phyloP scores from a whole-genome alignment of 2,329 filamentous ascomycete species.

The Beauveria brongniartii region DNA sequence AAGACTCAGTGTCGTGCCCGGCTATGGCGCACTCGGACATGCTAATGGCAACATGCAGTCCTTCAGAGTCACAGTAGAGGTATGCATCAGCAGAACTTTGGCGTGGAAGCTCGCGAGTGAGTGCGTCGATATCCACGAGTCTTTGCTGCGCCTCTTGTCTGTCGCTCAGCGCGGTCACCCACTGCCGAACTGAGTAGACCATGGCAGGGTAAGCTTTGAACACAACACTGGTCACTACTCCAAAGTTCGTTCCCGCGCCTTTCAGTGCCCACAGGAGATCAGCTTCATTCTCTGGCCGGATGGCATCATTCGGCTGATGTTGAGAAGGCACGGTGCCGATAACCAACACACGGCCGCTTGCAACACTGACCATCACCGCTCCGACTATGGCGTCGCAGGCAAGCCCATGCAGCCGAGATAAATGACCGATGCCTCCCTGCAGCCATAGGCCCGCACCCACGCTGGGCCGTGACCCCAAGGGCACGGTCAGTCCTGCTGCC shows the following conservation, averaged over 20 bases:
- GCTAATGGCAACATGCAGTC: slow-evolving; percentile 24
- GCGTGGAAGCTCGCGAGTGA: slow-evolving; percentile 32
- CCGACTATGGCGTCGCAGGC: slow-evolving; percentile 52
- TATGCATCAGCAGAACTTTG: slow-evolving; percentile 46
- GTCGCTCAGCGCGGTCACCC: not conserved
- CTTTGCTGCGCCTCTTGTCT: slow-evolving; percentile 23
- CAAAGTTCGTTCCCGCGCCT: slow-evolving; percentile 53
- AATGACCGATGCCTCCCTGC: slow-evolving; percentile 56
- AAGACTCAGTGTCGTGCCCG: slow-evolving; percentile 14
- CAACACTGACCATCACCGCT: slow-evolving; percentile 47
- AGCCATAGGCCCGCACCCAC: slow-evolving; percentile 56
- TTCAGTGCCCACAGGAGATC: slow-evolving; percentile 50
- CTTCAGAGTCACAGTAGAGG: slow-evolving; percentile 39
- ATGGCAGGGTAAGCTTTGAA: slow-evolving; percentile 34
- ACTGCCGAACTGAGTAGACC: not conserved
- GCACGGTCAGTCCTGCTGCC: slow-evolving; percentile 42
- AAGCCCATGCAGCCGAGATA: slow-evolving; percentile 47
- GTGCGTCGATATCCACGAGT: slow-evolving; percentile 33
- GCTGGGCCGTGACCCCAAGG: slow-evolving; percentile 50
- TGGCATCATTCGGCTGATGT: slow-evolving; percentile 31
- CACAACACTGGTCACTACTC: slow-evolving; percentile 45
- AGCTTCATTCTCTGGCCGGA: slow-evolving; percentile 37
- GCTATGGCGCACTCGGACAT: slow-evolving; percentile 44
- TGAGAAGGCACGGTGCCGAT: slow-evolving; percentile 37
- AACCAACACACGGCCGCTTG: slow-evolving; percentile 37